A percentile compares a stretch with the other conserved stretches of the same genome.
Evolutionary conservation across 2,329 filamentous ascomycete species (phyloP).

Genomic region (Plenodomus tracheiphilus): DNA sequence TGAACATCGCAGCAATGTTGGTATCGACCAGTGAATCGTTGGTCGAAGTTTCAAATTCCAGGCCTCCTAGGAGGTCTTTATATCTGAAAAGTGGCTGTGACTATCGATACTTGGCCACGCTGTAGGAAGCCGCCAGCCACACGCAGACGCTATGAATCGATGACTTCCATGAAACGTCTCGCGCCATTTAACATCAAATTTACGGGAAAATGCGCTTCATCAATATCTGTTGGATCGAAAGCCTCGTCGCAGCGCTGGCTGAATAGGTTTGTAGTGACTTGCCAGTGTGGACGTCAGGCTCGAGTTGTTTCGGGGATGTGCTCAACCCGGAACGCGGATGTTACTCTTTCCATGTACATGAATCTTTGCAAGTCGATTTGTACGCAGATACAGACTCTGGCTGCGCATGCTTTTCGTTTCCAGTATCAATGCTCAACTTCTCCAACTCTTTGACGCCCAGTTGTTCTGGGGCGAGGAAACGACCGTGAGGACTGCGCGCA

Average conservation of each 20-base stretch:
- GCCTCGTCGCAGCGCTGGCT: background rate
- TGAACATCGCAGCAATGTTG: no score
- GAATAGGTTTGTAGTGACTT: background rate
- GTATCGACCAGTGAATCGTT: no score
- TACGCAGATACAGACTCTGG: background rate
- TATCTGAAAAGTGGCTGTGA: no score
- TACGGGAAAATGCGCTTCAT: no score
- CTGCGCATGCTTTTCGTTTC: background rate
- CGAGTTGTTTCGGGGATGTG: background rate
- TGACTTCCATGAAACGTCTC: no score
- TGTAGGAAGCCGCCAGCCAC: no score
- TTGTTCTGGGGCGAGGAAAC: conserved; percentile 1
- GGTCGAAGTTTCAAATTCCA: no score
- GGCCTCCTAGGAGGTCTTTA: no score
- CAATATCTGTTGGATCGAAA: no score
- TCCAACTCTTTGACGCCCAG: background rate
- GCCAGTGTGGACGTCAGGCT: background rate
- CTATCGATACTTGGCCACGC: no score
- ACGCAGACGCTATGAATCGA: no score
- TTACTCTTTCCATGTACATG: background rate
- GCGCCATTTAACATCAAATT: no score
- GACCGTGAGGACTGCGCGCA: conserved; percentile 1
- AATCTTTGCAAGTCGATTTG: background rate
- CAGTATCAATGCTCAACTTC: background rate
- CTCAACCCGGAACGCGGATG: background rate